phyloP scores from a whole-genome alignment of 148 eudicot species.

The Suaeda aralocaspica region DNA sequence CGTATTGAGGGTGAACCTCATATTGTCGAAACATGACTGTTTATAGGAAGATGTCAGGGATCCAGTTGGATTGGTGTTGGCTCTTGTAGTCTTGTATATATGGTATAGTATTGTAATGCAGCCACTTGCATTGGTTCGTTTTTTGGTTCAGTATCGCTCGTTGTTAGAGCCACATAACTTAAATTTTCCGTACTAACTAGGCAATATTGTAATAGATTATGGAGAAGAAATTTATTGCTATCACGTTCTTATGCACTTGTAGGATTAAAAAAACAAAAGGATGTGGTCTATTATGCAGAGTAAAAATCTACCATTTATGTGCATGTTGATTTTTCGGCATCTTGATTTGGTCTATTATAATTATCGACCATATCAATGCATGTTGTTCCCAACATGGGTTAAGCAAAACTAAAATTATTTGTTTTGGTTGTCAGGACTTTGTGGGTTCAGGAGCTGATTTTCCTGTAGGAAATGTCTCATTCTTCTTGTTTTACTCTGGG shows the following conservation, averaged over 20 bases:
- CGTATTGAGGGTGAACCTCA: no score
- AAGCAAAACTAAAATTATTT: no score
- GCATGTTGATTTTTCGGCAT: no score
- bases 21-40: no score
- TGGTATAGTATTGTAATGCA: not conserved
- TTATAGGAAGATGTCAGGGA: slow-evolving; percentile 12
- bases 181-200: no score
- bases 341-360: not conserved
- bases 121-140: no score
- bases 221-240: slow-evolving; percentile 6
- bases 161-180: no score
- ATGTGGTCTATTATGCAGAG: not conserved
- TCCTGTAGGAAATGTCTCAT: slow-evolving; percentile 93
- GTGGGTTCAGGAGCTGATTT: slow-evolving; percentile 94
- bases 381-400: not conserved
- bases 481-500: slow-evolving; percentile 91
- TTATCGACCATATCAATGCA: not conserved
- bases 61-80: slow-evolving; percentile 11
- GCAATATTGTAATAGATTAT: not conserved
- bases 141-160: no score
- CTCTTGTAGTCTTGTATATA: no score
- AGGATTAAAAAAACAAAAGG: not conserved
- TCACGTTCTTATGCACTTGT: not conserved
- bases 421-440: slow-evolving; percentile 51
- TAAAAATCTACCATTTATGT: no score